Conservation (phyloP, 208 protist species). For the Leishmania arabica region DNA sequence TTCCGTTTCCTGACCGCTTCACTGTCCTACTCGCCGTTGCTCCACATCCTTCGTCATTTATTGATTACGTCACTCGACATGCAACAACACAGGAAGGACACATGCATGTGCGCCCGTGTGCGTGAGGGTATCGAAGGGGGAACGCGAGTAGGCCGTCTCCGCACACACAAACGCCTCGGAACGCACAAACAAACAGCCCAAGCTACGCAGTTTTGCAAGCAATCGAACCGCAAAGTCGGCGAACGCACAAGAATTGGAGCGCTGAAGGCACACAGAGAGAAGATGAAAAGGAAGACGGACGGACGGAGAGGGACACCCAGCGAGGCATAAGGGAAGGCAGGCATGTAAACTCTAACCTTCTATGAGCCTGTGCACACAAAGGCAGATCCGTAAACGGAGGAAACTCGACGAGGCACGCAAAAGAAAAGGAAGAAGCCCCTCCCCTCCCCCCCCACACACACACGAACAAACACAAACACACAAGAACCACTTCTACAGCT, state of each 20-base stretch:
- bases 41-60: too few species aligned
- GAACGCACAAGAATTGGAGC: neutral
- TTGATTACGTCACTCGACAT: too few species aligned
- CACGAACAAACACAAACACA: neutral
- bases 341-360: neutral
- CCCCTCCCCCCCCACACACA: too few species aligned
- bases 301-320: neutral
- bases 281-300: too few species aligned
- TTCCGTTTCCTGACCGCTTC: too few species aligned
- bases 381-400: neutral
- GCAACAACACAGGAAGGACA: too few species aligned
- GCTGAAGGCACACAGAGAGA: neutral
- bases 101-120: too few species aligned
- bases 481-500: neutral
- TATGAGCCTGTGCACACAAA: neutral
- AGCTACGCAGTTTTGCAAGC: neutral
- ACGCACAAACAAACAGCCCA: neutral
- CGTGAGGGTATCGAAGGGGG: too few species aligned
- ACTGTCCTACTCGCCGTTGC: too few species aligned
- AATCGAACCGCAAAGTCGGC: neutral
- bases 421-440: too few species aligned
- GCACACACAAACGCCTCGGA: too few species aligned
- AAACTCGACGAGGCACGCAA: neutral
- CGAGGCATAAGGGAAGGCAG: neutral
- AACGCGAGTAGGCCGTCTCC: too few species aligned